Evolutionary conservation across 2,329 filamentous ascomycete genomes (phyloP).

Genomic region (Neonectria ditissima): DNA sequence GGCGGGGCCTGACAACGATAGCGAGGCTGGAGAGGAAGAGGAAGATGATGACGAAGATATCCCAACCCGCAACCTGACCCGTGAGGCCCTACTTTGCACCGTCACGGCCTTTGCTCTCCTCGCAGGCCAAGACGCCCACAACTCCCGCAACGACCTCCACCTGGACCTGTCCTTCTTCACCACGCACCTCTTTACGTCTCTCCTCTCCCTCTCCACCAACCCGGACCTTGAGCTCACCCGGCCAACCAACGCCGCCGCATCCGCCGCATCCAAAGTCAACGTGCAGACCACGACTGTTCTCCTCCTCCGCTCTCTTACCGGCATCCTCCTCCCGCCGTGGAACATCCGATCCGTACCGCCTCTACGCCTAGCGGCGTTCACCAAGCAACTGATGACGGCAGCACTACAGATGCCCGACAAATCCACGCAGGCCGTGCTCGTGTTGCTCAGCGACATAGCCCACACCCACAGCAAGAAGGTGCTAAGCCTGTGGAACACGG

Average conservation of each 20-base stretch:
- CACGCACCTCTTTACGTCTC: slow-evolving; percentile 88
- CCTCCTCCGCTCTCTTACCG: slow-evolving; percentile 86
- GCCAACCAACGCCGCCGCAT: slow-evolving; percentile 53
- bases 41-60: slow-evolving; percentile 56
- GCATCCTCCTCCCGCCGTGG: slow-evolving; percentile 81
- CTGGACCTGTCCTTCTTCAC: slow-evolving; percentile 97
- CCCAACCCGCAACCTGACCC: slow-evolving; percentile 76
- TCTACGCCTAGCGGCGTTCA: slow-evolving; percentile 87
- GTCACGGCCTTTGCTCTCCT: slow-evolving; percentile 97
- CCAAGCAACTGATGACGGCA: slow-evolving; percentile 87
- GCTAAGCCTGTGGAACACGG: slow-evolving; percentile 89
- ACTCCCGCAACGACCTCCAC: slow-evolving; percentile 82
- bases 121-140: slow-evolving; percentile 91
- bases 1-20: slow-evolving; percentile 51
- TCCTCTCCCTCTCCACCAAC: slow-evolving; percentile 82
- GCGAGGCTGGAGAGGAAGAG: slow-evolving; percentile 59
- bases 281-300: slow-evolving; percentile 95
- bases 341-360: slow-evolving; percentile 82
- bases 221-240: slow-evolving; percentile 85
- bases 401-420: slow-evolving; percentile 92
- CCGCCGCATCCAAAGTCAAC: slow-evolving; percentile 78
- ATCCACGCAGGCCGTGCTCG: slow-evolving; percentile 82
- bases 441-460: slow-evolving; percentile 80
- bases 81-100: slow-evolving; percentile 92
- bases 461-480: slow-evolving; percentile 87